These are phyloP conservation scores for Dipodascopsis uninucleata DNA, from an alignment of 805 yeast species.

Conservation along the genomic window DNA sequence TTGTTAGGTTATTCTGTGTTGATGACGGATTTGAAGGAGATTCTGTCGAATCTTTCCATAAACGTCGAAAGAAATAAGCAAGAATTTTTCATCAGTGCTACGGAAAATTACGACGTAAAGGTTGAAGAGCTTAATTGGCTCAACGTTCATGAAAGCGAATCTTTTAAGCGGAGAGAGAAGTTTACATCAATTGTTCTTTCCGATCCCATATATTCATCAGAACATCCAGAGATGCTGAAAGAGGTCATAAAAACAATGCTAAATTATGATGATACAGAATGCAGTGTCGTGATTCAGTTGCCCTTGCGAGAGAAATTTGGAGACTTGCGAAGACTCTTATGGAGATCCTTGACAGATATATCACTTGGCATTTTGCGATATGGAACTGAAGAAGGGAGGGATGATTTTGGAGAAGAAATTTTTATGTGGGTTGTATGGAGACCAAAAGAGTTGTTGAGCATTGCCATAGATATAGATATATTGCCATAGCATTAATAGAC, in stretches of 20 bases:
- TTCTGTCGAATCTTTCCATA: slow-evolving; percentile 59
- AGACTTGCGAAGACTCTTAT: slow-evolving; percentile 57
- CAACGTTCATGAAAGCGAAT: slow-evolving; percentile 44
- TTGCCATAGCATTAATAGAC: slow-evolving; percentile 4
- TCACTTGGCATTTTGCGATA: slow-evolving; percentile 38
- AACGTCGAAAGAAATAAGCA: slow-evolving; percentile 56
- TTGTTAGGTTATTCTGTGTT: slow-evolving; percentile 48
- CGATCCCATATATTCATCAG: slow-evolving; percentile 83
- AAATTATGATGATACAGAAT: slow-evolving; percentile 29
- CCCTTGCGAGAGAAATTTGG: slow-evolving; percentile 71
- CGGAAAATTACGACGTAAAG: slow-evolving; percentile 14
- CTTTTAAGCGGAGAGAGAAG: slow-evolving; percentile 26
- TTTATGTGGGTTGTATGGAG: slow-evolving; percentile 41
- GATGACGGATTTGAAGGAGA: slow-evolving; percentile 77
- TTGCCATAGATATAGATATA: neutral
- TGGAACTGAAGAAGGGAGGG: slow-evolving; percentile 61
- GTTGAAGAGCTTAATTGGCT: slow-evolving; percentile 77
- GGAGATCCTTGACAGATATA: slow-evolving; percentile 47
- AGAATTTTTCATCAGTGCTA: neutral
- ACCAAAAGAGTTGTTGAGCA: slow-evolving; percentile 3
- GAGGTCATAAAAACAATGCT: slow-evolving; percentile 54
- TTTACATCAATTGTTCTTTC: slow-evolving; percentile 68
- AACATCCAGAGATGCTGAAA: slow-evolving; percentile 73
- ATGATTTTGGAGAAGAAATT: slow-evolving; percentile 75
- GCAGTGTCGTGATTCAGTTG: slow-evolving; percentile 63